Percentiles rank a stretch among this genome's conserved stretches.
phyloP scores from a whole-genome alignment of 2,329 filamentous ascomycete genomes.

The Ascochyta lentis region DNA sequence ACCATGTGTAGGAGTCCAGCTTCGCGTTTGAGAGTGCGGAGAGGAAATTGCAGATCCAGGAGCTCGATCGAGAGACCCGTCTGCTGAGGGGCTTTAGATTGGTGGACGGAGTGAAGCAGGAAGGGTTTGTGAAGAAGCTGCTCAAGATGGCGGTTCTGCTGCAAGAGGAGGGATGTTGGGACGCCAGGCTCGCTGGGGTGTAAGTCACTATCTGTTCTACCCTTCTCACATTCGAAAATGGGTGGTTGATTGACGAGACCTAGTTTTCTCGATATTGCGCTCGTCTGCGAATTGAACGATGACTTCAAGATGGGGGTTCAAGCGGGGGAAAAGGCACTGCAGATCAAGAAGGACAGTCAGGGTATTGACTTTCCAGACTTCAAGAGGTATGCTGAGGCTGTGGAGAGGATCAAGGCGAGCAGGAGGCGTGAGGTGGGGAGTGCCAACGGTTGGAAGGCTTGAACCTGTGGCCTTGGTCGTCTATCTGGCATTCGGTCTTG shows the following conservation, averaged over 20 bases:
- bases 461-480: background rate
- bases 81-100: conserved; percentile 24
- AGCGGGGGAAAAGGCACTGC: conserved; percentile 35
- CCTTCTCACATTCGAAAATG: no score
- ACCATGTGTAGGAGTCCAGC: conserved; percentile 11
- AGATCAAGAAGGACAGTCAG: conserved; percentile 36
- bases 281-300: conserved; percentile 35
- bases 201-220: conserved; percentile 20
- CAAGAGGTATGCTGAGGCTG: conserved; percentile 27
- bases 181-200: conserved; percentile 33
- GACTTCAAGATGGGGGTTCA: conserved; percentile 30
- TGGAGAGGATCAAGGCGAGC: conserved; percentile 30
- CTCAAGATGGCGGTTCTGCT: conserved; percentile 39
- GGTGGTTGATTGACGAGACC: no score
- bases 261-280: conserved; percentile 43
- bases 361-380: conserved; percentile 38
- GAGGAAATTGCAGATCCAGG: conserved; percentile 40
- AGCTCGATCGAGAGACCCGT: conserved; percentile 42
- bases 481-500: background rate
- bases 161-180: conserved; percentile 34
- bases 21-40: conserved; percentile 39
- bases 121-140: conserved; percentile 28
- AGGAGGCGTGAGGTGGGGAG: conserved; percentile 1
- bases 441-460: conserved; percentile 2
- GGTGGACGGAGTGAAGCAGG: conserved; percentile 18